Evolutionary conservation across 2,329 filamentous ascomycete genomes (phyloP).

Genomic region (Anisogramma anomala): DNA sequence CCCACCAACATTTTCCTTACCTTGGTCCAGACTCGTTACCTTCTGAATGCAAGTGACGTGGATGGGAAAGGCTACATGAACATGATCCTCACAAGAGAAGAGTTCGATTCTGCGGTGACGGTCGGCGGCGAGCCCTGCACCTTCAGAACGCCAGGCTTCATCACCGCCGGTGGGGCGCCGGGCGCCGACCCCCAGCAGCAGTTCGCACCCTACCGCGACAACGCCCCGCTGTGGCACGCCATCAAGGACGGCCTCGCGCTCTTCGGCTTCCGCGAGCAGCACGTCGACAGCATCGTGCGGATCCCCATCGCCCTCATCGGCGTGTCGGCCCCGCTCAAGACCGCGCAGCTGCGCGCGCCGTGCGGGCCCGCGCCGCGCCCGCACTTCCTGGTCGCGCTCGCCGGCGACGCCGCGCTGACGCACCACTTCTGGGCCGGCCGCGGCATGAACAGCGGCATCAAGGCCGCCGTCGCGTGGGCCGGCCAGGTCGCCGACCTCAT

Average conservation of each 20-base stretch:
- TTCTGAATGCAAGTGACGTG: slow-evolving; percentile 26
- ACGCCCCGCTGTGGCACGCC: slow-evolving; percentile 22
- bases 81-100: slow-evolving; percentile 27
- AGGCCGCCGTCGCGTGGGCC: too few species aligned
- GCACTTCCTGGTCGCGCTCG: too few species aligned
- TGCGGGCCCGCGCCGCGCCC: too few species aligned
- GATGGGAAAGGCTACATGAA: slow-evolving; percentile 26
- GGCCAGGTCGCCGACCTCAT: too few species aligned
- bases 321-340: too few species aligned
- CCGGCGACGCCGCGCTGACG: too few species aligned
- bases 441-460: too few species aligned
- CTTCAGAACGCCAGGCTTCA: slow-evolving; percentile 24
- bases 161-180: slow-evolving; percentile 22
- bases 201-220: slow-evolving; percentile 24
- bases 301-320: slow-evolving; percentile 29
- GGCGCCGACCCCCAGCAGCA: slow-evolving; percentile 22
- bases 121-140: slow-evolving; percentile 23
- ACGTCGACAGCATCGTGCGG: slow-evolving; percentile 26
- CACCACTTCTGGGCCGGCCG: too few species aligned
- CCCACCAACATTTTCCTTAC: slow-evolving; percentile 27
- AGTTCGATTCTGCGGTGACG: slow-evolving; percentile 25
- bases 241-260: slow-evolving; percentile 26
- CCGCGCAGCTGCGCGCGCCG: too few species aligned
- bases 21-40: slow-evolving; percentile 25
- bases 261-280: slow-evolving; percentile 26